Evolutionary conservation across 2,329 filamentous ascomycete genomes (phyloP), one percentile per base, ranked within the genome.

Genomic region (Neofusicoccum ribis): DNA sequence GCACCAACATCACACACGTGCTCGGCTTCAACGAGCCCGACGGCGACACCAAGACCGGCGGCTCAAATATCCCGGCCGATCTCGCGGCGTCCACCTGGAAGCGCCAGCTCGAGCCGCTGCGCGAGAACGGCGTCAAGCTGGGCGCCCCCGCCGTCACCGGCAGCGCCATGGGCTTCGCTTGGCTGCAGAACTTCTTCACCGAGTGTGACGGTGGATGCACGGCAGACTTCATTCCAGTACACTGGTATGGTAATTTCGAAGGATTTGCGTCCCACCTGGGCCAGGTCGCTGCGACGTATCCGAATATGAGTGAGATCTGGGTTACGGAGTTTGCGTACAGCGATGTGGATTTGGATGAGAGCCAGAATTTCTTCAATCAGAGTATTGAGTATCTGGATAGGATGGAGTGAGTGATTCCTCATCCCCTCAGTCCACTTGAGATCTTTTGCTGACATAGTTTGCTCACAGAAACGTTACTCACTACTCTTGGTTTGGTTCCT

Each of bases 21-120:
- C 80, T 94, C n/a, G 84, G 82, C 34, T 93, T 93, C 81, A 94
- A 95, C 77, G 91, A 95, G 73, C 91, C 91, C 0, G 90, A 94
- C 72, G 86, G 85, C 15, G 75, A 79, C 2, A 68, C 71, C 1
- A 70, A 73, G 1, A 83, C 80, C 8, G 89, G 89, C 46, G 91
- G 91, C 3, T 89, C 86, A 68, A 80, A 86, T 68, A 79, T 93
- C 23, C 73, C 81, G 1, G 86, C 90, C 0, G 73, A 79, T 8
- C 74, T 78, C 1, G 91, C 91, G 0, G 91, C 91, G 1, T 75
- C 83, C 61, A 83, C 87, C 7, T 95, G 91, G 90, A 86, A 89
- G 37, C 80, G 82, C 46, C 87, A 92, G 71, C 86, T 95, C 65
- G 85, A 90, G 69, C 91, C 91, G 0, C 79, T 95, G 66, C 83